phyloP scores from a whole-genome alignment of 352 stramenopile species.

The Elongisporangium anandrum region DNA sequence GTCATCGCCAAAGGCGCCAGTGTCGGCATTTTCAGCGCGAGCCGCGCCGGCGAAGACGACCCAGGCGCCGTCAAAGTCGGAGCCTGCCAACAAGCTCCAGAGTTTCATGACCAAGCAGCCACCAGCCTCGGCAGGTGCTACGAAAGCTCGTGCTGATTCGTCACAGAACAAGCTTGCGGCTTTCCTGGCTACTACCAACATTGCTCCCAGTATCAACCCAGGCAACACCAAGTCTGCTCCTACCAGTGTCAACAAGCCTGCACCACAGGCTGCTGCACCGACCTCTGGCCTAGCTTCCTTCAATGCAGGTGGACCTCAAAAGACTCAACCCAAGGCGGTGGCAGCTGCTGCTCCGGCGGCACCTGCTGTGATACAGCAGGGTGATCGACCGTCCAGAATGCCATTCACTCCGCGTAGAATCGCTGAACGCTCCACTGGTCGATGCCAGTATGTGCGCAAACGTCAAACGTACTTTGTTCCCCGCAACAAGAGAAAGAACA shows the following conservation, averaged over 20 bases:
- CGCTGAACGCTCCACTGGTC: conserved; percentile 58
- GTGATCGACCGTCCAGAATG: conserved; percentile 18
- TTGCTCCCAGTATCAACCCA: conserved; percentile 22
- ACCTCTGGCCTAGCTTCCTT: background rate
- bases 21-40: conserved; percentile 1
- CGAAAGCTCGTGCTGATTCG: conserved; percentile 51
- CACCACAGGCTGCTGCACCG: conserved; percentile 3
- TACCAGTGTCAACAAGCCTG: conserved; percentile 27
- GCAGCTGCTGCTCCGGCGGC: conserved; percentile 3
- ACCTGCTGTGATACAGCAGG: background rate
- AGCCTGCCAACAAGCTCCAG: conserved; percentile 55
- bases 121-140: conserved; percentile 14
- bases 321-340: background rate
- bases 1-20: conserved; percentile 6
- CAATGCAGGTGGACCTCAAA: conserved; percentile 8
- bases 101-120: conserved; percentile 79
- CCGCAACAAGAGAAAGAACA: conserved; percentile 31
- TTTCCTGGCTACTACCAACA: conserved; percentile 65
- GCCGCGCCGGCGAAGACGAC: conserved; percentile 4
- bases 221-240: conserved; percentile 19
- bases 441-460: conserved; percentile 65
- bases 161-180: conserved; percentile 70
- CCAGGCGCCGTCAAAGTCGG: conserved; percentile 16
- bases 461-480: conserved; percentile 69
- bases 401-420: conserved; percentile 45